phyloP scores from a whole-genome alignment of 2,329 filamentous ascomycete genomes.

The Ceratocystis huliohia region DNA sequence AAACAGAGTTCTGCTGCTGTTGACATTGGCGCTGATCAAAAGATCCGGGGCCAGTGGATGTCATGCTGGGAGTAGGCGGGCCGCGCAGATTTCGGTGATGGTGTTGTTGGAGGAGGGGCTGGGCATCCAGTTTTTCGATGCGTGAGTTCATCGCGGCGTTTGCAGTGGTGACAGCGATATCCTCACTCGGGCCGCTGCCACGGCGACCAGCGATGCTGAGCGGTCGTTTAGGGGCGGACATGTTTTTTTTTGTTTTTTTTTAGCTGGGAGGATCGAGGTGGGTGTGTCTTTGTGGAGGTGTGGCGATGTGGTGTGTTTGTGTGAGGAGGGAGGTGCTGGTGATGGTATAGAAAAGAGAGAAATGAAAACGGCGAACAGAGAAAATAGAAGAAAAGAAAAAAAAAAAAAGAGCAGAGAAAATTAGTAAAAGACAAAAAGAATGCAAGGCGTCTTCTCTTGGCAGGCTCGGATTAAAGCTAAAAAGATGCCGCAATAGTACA shows the following conservation, averaged over 20 bases:
- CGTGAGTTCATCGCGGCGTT: constrained; percentile 25
- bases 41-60: constrained; percentile 45
- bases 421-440: neutral
- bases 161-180: constrained; percentile 42
- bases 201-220: constrained; percentile 50
- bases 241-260: constrained; percentile 22
- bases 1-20: constrained; percentile 32
- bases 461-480: too few relatives aligned
- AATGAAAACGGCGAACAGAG: neutral
- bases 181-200: constrained; percentile 45
- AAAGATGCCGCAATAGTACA: too few relatives aligned
- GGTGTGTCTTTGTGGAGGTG: too few relatives aligned
- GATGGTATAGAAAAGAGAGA: neutral
- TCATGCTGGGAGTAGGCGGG: constrained; percentile 55
- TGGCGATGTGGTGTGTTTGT: too few relatives aligned
- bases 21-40: constrained; percentile 37
- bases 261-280: too few relatives aligned
- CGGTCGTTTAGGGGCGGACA: constrained; percentile 37
- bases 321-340: too few relatives aligned
- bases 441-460: neutral
- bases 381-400: neutral
- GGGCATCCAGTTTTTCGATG: constrained; percentile 8
- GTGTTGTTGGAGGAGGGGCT: constrained; percentile 37
- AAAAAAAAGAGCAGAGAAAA: neutral
- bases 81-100: constrained; percentile 41